phyloP scores from a whole-genome alignment of 441 rosid species.

The Jatropha multifida region DNA sequence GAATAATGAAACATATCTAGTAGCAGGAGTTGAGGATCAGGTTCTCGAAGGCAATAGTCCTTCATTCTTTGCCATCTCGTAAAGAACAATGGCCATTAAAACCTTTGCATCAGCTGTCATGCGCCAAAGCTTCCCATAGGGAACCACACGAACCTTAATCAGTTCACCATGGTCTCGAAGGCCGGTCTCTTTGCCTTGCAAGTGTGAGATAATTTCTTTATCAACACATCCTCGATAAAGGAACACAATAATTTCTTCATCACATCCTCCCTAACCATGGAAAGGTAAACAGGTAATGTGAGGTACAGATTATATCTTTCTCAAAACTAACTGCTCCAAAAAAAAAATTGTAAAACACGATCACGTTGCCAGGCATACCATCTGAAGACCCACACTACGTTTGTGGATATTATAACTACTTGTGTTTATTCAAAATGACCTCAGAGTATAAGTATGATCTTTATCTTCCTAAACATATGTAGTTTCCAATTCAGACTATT shows the following conservation, averaged over 20 bases:
- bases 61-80: constrained; percentile 67
- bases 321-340: not conserved
- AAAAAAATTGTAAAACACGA: not conserved
- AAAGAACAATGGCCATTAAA: constrained; percentile 63
- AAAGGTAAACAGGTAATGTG: constrained; percentile 10
- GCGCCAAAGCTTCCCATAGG: constrained; percentile 69
- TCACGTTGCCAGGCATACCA: not conserved
- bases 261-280: constrained; percentile 77
- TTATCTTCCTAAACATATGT: not conserved
- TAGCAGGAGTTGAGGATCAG: not conserved
- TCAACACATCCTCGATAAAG: constrained; percentile 49
- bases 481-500: too few relatives aligned
- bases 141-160: constrained; percentile 68
- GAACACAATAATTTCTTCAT: constrained; percentile 55
- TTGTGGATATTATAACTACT: not conserved
- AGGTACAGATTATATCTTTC: constrained; percentile 6
- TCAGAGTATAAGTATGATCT: not conserved
- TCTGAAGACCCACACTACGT: not conserved
- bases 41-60: constrained; percentile 42
- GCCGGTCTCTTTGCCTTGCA: constrained; percentile 85
- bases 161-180: constrained; percentile 70
- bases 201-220: constrained; percentile 49
- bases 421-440: not conserved
- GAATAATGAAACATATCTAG: not conserved
- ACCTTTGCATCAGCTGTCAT: constrained; percentile 75